Evolutionary conservation across 2,329 filamentous ascomycete genomes (phyloP).

Genomic region (Chrysosporium queenslandicum): DNA sequence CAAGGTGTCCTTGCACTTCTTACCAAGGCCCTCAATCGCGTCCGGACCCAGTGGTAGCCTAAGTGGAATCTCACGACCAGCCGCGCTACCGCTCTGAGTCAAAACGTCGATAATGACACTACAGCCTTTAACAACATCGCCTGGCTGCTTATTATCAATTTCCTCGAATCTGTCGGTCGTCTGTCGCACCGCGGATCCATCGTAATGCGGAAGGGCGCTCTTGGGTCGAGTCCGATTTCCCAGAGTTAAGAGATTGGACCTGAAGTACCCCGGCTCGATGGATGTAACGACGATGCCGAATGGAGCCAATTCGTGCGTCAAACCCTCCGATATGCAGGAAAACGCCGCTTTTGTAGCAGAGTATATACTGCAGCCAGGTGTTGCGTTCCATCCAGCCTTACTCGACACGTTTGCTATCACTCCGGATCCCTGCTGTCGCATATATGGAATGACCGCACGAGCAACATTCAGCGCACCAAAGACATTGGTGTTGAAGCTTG

Average conservation of each 20-base stretch:
- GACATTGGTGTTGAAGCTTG: conserved; percentile 31
- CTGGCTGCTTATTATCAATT: conserved; percentile 43
- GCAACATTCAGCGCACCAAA: conserved; percentile 32
- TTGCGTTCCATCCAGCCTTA: conserved; percentile 24
- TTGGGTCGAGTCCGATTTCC: conserved; percentile 14
- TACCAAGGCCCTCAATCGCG: conserved; percentile 34
- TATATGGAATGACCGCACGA: conserved; percentile 30
- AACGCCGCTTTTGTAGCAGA: conserved; percentile 31
- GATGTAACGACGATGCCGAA: conserved; percentile 17
- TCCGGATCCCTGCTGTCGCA: conserved; percentile 26
- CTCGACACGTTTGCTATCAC: conserved; percentile 32
- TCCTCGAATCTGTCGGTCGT: conserved; percentile 22
- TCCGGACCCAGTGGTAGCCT: conserved; percentile 49
- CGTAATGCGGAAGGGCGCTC: conserved; percentile 16
- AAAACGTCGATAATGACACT: conserved; percentile 47
- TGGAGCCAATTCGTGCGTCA: conserved; percentile 13
- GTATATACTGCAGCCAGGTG: conserved; percentile 26
- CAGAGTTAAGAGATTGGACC: conserved; percentile 16
- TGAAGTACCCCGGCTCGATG: conserved; percentile 19
- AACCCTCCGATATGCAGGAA: conserved; percentile 19
- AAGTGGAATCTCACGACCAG: conserved; percentile 43
- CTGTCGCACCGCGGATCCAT: conserved; percentile 13
- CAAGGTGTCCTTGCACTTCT: conserved; percentile 38
- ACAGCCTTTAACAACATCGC: conserved; percentile 47
- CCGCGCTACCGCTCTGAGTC: conserved; percentile 41